Evolutionary conservation across 306 rosid species (phyloP), one percentile per base, ranked within the genome.

Genomic region (Ormosia semicastrata): DNA sequence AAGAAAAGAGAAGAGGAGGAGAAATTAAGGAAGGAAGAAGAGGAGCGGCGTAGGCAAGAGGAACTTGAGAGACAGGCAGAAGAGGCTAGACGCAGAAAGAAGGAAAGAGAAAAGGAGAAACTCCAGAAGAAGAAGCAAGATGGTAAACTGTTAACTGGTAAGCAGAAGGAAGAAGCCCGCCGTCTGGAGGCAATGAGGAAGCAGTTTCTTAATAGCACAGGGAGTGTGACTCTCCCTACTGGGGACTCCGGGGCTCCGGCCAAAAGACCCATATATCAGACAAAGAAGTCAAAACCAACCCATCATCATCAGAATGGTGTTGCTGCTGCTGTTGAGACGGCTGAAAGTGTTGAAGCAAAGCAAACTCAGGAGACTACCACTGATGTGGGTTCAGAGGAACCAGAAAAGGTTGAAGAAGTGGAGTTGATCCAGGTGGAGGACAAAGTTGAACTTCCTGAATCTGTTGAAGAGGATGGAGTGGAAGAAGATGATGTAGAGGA

Each of bases 91-190:
- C 93, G 93, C 36, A 82, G 76, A 82, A 95, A 88, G 85, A 95
- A 92, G 88, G 98, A 93, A 85, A 93, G 82, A 78, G 98, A 95
- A 87, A 95, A 95, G 86, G 93, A 93, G 83, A 95, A 89, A 87
- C 86, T 86, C 1, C 87, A 18, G 78, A 89, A 83, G 77, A 87
- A 87, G 86, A 95, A 86, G 62, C 91, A 68, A 73, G 98, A 92
- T 73, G 99, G 99, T 40, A 93, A 88, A 86, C 62, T 90, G 15
- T 78, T 89, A 57, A 93, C 91, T 43, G 87, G 90, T 17, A 93
- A 87, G 86, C 99, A 95, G 85, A 95, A 89, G 82, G 99, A 93
- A 86, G 97, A 90, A 59, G 91, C 89, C 11, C 93, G 94, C 0
- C 89, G 97, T 44, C 73, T 72, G 80, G 93, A 93, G 91, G 91